Percentiles rank a stretch among this genome's conserved stretches.
Conservation (phyloP, 495 filamentous ascomycete species). For the Penicillium lividum region DNA sequence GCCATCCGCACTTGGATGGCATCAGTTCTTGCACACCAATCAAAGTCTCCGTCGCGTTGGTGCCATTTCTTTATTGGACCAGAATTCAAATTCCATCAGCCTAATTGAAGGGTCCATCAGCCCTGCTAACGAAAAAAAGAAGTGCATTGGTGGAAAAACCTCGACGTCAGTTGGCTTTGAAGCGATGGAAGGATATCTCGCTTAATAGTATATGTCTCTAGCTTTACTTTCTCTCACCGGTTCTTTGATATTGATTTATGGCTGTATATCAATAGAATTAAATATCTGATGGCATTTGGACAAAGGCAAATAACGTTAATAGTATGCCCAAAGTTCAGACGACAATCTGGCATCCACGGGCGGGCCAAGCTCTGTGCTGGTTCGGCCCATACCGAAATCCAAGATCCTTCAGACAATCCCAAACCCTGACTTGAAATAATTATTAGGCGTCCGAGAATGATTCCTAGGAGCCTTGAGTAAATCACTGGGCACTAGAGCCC, state of each 20-base stretch:
- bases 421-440: too few relatives aligned
- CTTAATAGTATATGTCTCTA: not conserved
- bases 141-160: slow-evolving; percentile 1
- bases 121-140: too few relatives aligned
- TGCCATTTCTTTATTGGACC: not conserved
- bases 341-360: too few relatives aligned
- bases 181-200: not conserved
- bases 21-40: not conserved
- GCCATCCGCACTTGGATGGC: slow-evolving; percentile 2
- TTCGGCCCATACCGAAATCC: too few relatives aligned
- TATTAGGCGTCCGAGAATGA: too few relatives aligned
- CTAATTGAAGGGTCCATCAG: not conserved
- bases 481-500: too few relatives aligned
- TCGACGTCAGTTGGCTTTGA: not conserved
- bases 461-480: too few relatives aligned
- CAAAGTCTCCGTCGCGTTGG: not conserved
- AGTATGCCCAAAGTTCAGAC: too few relatives aligned
- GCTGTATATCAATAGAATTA: not conserved
- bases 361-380: too few relatives aligned
- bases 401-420: too few relatives aligned
- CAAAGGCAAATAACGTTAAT: too few relatives aligned
- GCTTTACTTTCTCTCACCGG: not conserved
- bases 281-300: too few relatives aligned
- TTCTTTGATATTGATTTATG: not conserved
- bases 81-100: not conserved